Evolutionary conservation across 2,329 filamentous ascomycete species (phyloP).

Genomic region (Penicillium occitanis): DNA sequence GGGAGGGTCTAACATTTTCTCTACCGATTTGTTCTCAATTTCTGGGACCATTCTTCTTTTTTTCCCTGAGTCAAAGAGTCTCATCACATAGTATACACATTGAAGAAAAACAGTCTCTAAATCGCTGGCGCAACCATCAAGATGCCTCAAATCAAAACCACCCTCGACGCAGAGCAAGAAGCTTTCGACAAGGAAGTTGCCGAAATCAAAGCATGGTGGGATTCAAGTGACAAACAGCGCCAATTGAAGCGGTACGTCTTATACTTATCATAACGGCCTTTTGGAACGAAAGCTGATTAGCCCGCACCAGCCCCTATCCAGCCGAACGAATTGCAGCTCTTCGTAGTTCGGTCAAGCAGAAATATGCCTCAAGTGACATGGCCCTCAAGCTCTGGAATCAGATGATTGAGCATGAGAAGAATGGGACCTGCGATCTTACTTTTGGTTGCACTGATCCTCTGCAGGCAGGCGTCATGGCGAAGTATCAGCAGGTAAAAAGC

Average conservation of each 20-base stretch:
- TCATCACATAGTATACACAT: background rate
- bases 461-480: background rate
- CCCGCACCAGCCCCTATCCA: background rate
- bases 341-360: conserved; percentile 1
- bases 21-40: background rate
- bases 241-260: conserved; percentile 1
- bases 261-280: too few species aligned
- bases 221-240: conserved; percentile 2
- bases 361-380: conserved; percentile 9
- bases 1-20: background rate
- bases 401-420: background rate
- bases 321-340: conserved; percentile 8
- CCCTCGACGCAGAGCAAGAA: conserved; percentile 4
- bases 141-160: conserved; percentile 4
- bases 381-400: conserved; percentile 2
- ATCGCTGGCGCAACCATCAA: background rate
- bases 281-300: background rate
- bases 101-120: too few species aligned
- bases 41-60: background rate
- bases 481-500: background rate
- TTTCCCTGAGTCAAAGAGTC: background rate
- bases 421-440: background rate
- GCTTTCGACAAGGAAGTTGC: conserved; percentile 2
- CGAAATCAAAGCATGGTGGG: conserved; percentile 5
- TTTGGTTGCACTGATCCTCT: conserved; percentile 6